phyloP scores from a whole-genome alignment of 371 early-diverging fungal species.

The Mucor circinelloides region DNA sequence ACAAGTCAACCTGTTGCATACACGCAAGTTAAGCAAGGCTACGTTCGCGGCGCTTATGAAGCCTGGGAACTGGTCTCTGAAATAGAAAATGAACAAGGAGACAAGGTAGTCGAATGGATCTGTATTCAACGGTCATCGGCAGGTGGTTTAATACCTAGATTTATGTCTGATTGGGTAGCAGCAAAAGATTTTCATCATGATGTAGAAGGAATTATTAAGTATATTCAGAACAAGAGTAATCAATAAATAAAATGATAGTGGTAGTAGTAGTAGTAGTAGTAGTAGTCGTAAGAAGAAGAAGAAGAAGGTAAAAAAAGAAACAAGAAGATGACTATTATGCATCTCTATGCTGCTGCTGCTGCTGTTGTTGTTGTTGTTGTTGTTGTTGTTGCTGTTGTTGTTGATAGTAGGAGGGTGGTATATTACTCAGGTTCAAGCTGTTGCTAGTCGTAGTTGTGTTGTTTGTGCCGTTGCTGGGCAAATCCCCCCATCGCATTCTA shows the following conservation, averaged over 20 bases:
- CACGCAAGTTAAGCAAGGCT: slow-evolving; percentile 6
- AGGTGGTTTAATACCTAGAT: slow-evolving; percentile 30
- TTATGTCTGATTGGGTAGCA: slow-evolving; percentile 21
- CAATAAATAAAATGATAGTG: background rate
- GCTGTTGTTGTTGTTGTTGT: background rate
- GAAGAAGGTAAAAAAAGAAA: background rate
- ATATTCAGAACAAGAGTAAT: slow-evolving; percentile 1
- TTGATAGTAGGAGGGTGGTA: slow-evolving; percentile 8
- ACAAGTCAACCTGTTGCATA: slow-evolving; percentile 28
- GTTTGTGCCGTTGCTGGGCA: background rate
- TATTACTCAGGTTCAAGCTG: background rate
- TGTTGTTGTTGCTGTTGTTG: background rate
- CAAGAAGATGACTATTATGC: background rate
- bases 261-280: background rate
- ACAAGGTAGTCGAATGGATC: slow-evolving; percentile 25
- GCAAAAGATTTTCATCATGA: slow-evolving; percentile 28
- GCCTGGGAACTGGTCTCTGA: slow-evolving; percentile 34
- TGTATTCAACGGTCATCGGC: slow-evolving; percentile 32
- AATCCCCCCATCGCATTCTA: slow-evolving; percentile 28
- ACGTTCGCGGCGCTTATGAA: slow-evolving; percentile 32
- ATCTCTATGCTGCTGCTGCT: background rate
- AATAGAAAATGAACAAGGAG: slow-evolving; percentile 14
- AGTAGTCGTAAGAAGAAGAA: background rate
- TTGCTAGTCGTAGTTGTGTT: background rate
- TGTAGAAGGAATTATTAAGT: slow-evolving; percentile 19